Conservation (phyloP, 768 basidiomycete genomes). For the Rhizopogon vesiculosus region DNA sequence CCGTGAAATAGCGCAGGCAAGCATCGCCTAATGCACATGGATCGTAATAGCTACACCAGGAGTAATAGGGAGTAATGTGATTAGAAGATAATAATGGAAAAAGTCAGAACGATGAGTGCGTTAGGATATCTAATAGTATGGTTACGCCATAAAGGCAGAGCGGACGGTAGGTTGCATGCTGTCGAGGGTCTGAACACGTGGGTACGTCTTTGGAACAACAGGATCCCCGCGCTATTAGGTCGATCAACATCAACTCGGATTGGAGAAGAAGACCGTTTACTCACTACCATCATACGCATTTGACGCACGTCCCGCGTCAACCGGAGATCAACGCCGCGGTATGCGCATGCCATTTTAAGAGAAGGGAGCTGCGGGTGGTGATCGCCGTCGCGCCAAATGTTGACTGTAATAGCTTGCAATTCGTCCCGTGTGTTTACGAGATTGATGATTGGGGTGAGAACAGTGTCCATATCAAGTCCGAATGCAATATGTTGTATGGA, state of each 20-base stretch:
- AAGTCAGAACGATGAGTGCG: background rate
- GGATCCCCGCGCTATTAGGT: constrained; percentile 14
- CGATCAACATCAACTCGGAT: background rate
- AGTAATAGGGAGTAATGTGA: background rate
- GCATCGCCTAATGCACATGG: too few relatives aligned
- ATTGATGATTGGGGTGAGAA: constrained; percentile 51
- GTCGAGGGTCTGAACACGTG: constrained; percentile 12
- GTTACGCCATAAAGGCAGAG: background rate
- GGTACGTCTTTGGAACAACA: constrained; percentile 11
- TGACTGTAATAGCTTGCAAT: constrained; percentile 47
- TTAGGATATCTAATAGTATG: background rate
- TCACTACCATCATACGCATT: constrained; percentile 50
- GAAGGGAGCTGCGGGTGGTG: constrained; percentile 45
- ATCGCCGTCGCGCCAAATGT: constrained; percentile 49
- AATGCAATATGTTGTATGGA: constrained; percentile 54
- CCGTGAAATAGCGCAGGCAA: too few relatives aligned
- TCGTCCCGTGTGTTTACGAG: constrained; percentile 40
- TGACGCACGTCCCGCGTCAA: constrained; percentile 45
- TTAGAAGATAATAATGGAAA: background rate
- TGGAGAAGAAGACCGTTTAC: constrained; percentile 17
- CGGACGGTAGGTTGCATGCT: constrained; percentile 4
- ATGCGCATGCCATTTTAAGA: constrained; percentile 62
- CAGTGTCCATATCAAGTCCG: constrained; percentile 52
- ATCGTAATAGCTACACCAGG: too few relatives aligned
- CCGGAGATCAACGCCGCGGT: constrained; percentile 51